These are phyloP conservation scores for Globisporangium spiculum DNA, from an alignment of 352 stramenopile species.

Conservation along the genomic window DNA sequence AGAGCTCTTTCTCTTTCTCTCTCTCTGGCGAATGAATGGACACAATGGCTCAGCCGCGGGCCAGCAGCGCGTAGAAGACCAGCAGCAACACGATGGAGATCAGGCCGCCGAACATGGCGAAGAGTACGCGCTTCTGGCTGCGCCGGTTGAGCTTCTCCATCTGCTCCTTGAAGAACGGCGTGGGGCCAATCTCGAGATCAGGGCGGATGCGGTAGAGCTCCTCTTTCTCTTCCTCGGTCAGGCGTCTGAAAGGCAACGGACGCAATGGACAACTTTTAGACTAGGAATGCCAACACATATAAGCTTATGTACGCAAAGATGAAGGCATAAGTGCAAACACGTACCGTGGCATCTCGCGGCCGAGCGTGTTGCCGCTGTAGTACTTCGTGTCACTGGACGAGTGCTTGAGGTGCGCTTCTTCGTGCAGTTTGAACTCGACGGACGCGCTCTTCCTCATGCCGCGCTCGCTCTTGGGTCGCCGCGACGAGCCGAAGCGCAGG, in stretches of 20 bases:
- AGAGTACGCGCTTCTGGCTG: constrained; percentile 67
- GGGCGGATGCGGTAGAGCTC: constrained; percentile 80
- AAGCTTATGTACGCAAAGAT: background rate
- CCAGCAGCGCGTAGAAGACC: constrained; percentile 64
- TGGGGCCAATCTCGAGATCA: constrained; percentile 72
- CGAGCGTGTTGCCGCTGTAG: constrained; percentile 39
- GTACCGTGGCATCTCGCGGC: constrained; percentile 46
- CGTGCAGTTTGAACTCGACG: constrained; percentile 66
- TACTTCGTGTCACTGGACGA: constrained; percentile 16
- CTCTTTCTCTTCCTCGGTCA: constrained; percentile 79
- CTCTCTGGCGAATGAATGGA: background rate
- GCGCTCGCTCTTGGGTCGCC: constrained; percentile 20
- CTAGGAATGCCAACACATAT: background rate
- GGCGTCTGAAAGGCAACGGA: constrained; percentile 30
- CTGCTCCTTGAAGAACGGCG: constrained; percentile 59
- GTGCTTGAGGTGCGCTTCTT: constrained; percentile 34
- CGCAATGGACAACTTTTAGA: background rate
- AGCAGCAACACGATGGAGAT: constrained; percentile 66
- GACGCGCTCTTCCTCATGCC: constrained; percentile 59
- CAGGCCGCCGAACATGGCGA: constrained; percentile 71
- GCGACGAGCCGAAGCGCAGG: constrained; percentile 52
- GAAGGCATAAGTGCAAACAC: background rate
- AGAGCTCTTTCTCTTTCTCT: background rate
- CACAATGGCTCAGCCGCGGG: constrained; percentile 13
- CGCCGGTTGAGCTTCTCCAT: constrained; percentile 46